Evolutionary conservation across 192 early-diverging fungal genomes (phyloP).

Genomic region (Phycomyces blakesleeanus): DNA sequence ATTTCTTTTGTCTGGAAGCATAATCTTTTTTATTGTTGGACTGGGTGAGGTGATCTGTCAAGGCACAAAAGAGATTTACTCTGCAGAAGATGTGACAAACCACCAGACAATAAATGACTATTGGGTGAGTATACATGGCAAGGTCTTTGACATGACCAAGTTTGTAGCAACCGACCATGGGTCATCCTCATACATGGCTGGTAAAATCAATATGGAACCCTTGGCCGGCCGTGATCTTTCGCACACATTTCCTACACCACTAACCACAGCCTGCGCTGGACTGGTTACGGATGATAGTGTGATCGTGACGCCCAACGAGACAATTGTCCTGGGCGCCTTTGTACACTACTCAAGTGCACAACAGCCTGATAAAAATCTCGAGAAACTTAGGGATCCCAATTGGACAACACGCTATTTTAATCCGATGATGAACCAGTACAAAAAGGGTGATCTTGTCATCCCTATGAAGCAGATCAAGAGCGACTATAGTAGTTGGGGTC

Average conservation of each 20-base stretch:
- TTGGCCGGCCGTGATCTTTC: conserved; percentile 65
- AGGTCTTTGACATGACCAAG: conserved; percentile 65
- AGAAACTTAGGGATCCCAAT: conserved; percentile 31
- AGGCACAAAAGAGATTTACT: conserved; percentile 57
- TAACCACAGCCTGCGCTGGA: conserved; percentile 53
- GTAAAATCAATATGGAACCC: conserved; percentile 40
- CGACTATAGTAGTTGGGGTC: conserved; percentile 35
- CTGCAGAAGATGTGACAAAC: conserved; percentile 50
- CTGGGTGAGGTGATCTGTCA: conserved; percentile 84
- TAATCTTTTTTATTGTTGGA: conserved; percentile 87
- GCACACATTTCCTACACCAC: conserved; percentile 56
- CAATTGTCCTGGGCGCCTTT: conserved; percentile 21
- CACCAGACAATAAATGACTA: conserved; percentile 59
- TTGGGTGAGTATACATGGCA: conserved; percentile 62
- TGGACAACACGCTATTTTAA: conserved; percentile 52
- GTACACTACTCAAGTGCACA: conserved; percentile 32
- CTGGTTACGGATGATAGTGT: conserved; percentile 36
- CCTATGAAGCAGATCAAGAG: conserved; percentile 43
- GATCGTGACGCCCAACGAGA: conserved; percentile 33
- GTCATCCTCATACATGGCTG: conserved; percentile 35
- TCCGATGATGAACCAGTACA: conserved; percentile 42
- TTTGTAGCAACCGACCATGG: conserved; percentile 62
- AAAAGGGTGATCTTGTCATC: conserved; percentile 61
- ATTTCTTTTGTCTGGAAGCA: conserved; percentile 64
- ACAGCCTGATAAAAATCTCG: conserved; percentile 38